Evolutionary conservation across 208 protist species (phyloP).

Genomic region (Acanthamoeba triangularis): DNA sequence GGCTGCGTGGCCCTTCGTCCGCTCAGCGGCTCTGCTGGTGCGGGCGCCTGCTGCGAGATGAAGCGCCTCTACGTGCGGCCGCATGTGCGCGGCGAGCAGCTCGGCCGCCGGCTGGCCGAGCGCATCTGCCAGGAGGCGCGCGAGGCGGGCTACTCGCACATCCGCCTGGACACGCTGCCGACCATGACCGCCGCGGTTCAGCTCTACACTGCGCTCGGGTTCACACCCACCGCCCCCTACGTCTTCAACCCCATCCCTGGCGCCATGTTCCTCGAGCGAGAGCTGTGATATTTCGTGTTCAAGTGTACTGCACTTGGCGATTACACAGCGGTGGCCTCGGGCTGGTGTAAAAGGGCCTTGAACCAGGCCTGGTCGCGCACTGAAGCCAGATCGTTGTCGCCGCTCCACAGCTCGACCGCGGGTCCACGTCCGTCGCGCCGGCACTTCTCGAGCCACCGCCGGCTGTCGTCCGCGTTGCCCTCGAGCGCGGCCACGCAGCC

Average conservation of each 20-base stretch:
- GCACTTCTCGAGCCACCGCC: slow-evolving; percentile 40
- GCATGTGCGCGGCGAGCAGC: not conserved
- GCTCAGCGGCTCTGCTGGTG: not conserved
- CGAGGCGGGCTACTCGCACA: slow-evolving; percentile 5
- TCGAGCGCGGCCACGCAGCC: slow-evolving; percentile 40
- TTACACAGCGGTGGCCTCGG: not conserved
- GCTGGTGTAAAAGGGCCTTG: no score
- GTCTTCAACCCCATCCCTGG: not conserved
- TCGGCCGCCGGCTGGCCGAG: not conserved
- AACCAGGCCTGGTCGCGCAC: not conserved
- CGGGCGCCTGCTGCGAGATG: not conserved
- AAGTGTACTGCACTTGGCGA: no score
- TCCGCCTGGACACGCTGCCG: slow-evolving; percentile 1
- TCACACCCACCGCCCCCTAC: not conserved
- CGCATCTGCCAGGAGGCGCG: not conserved
- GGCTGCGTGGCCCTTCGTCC: slow-evolving; percentile 36
- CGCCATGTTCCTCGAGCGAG: not conserved
- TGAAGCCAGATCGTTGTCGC: slow-evolving; percentile 10
- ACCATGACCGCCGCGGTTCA: not conserved
- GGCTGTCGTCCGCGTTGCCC: slow-evolving; percentile 8
- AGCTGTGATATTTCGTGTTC: no score
- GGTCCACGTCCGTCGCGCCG: not conserved
- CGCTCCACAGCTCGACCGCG: not conserved
- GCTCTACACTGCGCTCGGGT: not conserved
- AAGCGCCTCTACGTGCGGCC: slow-evolving; percentile 17